Conservation (phyloP, 2,329 filamentous ascomycete species). For the Arthrobotrys musiformis region DNA sequence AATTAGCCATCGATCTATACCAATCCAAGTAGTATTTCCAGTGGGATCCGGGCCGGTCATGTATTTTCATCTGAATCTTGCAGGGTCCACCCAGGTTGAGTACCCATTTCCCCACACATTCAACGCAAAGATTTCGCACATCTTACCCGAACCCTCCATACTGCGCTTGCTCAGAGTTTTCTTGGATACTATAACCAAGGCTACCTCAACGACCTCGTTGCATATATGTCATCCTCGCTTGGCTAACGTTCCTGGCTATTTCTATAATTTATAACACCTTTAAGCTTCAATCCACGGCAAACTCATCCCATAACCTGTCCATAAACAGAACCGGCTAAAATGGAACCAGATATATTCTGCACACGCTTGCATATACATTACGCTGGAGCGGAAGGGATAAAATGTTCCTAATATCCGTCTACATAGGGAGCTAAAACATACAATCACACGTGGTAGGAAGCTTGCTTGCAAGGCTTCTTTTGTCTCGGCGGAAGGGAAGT, state of each 20-base stretch:
- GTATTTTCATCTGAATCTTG: conserved; percentile 20
- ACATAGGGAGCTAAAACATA: not conserved
- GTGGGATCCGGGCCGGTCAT: conserved; percentile 53
- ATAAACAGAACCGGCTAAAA: conserved; percentile 46
- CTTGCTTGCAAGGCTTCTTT: conserved; percentile 20
- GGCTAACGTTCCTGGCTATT: conserved; percentile 23
- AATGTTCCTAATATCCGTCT: conserved; percentile 51
- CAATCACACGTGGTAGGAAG: conserved; percentile 39
- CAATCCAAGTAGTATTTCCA: conserved; percentile 22
- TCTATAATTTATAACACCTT: conserved; percentile 34
- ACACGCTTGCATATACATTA: not conserved
- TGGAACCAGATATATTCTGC: conserved; percentile 46
- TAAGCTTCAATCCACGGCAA: conserved; percentile 46
- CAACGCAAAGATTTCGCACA: conserved; percentile 41
- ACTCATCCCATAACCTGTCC: conserved; percentile 29
- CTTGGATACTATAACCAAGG: conserved; percentile 47
- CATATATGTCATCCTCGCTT: conserved; percentile 17
- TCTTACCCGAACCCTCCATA: conserved; percentile 24
- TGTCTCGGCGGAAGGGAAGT: conserved; percentile 54
- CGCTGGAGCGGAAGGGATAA: conserved; percentile 39
- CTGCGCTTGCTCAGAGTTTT: conserved; percentile 26
- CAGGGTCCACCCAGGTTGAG: conserved; percentile 37
- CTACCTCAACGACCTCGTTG: not conserved
- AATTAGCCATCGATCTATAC: conserved; percentile 39
- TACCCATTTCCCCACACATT: conserved; percentile 45